Conservation (phyloP, 331 rosid species). For the Malus hybrid region DNA sequence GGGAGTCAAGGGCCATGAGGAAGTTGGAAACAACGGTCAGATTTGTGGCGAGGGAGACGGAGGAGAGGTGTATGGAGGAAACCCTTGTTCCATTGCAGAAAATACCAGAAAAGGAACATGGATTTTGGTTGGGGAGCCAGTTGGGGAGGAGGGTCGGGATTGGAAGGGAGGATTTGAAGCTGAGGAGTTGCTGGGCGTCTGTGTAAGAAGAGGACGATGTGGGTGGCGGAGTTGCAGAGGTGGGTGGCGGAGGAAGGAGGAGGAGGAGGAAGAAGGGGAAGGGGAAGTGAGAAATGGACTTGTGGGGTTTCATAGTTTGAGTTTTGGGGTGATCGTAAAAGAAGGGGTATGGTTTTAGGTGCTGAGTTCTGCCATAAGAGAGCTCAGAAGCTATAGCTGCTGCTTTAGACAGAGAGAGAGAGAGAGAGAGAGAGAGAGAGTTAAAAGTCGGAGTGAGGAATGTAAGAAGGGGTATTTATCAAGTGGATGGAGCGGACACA, state of each 20-base stretch:
- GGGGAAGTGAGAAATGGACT: constrained; percentile 4
- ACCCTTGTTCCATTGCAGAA: constrained; percentile 43
- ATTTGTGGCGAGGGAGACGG: constrained; percentile 30
- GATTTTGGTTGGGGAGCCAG: constrained; percentile 57
- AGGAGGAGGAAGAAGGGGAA: constrained; percentile 2
- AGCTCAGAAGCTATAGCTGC: constrained; percentile 27
- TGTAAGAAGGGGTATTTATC: constrained; percentile 86
- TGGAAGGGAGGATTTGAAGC: constrained; percentile 58
- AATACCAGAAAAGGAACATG: constrained; percentile 43
- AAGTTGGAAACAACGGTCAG: constrained; percentile 37
- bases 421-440: constrained; percentile 14
- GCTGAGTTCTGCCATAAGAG: constrained; percentile 55
- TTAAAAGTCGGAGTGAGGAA: constrained; percentile 44
- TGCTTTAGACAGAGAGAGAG: constrained; percentile 19
- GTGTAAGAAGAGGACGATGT: background rate
- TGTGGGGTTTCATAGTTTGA: constrained; percentile 24
- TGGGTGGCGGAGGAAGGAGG: constrained; percentile 1
- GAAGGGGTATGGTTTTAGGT: constrained; percentile 19
- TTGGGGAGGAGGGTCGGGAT: constrained; percentile 29
- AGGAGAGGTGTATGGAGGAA: constrained; percentile 59
- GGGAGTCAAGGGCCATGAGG: constrained; percentile 45
- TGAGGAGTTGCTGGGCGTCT: constrained; percentile 39
- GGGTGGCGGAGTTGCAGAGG: background rate
- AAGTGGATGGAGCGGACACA: constrained; percentile 30
- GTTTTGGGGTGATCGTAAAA: background rate